Evolutionary conservation across 208 protist species (phyloP).

Genomic region (Phytomonas francai): DNA sequence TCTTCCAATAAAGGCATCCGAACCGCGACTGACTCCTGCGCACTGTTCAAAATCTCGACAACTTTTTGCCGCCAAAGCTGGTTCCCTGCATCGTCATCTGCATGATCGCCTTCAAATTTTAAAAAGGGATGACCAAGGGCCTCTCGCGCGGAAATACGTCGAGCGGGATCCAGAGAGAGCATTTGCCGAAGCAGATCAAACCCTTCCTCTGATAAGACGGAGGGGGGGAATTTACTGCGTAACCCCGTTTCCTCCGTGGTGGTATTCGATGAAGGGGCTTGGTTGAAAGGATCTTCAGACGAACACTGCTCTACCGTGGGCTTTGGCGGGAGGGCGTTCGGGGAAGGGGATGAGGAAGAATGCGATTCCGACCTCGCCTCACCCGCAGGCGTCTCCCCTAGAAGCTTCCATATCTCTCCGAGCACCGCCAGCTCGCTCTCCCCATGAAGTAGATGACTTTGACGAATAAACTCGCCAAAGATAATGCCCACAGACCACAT

Average conservation of each 20-base stretch:
- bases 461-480: constrained; percentile 79
- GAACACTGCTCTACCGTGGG: neutral
- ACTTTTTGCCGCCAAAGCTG: constrained; percentile 45
- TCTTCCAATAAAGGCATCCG: neutral
- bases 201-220: constrained; percentile 41
- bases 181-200: constrained; percentile 64
- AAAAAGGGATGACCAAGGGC: constrained; percentile 71
- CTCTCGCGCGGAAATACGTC: constrained; percentile 45
- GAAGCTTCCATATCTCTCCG: constrained; percentile 69
- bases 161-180: constrained; percentile 38
- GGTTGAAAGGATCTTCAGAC: neutral
- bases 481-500: constrained; percentile 82
- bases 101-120: constrained; percentile 5
- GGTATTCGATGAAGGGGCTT: neutral
- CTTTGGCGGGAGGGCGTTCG: neutral
- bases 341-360: neutral
- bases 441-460: constrained; percentile 60
- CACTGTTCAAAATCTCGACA: constrained; percentile 8
- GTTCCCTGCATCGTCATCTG: constrained; percentile 28
- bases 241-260: constrained; percentile 28
- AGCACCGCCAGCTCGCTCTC: constrained; percentile 70
- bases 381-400: constrained; percentile 23
- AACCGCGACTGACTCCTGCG: neutral
- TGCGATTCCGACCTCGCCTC: neutral
- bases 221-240: constrained; percentile 45